Evolutionary conservation across 495 filamentous ascomycete species (phyloP), one percentile per base, ranked within the genome.

Genomic region (Penicillium bialowiezense): DNA sequence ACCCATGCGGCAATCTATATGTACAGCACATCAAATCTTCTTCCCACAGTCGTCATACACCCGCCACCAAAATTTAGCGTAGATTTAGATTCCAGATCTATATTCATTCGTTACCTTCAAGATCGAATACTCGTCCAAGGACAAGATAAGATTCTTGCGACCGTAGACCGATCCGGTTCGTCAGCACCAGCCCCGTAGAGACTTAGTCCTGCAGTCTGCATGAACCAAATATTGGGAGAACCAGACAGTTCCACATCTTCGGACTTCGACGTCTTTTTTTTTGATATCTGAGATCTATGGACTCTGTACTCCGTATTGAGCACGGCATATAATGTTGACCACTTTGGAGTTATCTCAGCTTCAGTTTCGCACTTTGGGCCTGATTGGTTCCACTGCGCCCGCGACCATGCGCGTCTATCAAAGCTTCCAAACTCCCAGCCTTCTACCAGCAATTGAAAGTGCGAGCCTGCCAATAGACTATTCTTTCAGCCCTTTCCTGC

Each of bases 351-450:
- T n/a, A n/a, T n/a, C n/a, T n/a, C n/a, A n/a, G n/a, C n/a, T n/a
- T n/a, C n/a, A n/a, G n/a, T n/a, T n/a, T n/a, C n/a, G n/a, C n/a
- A n/a, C n/a, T n/a, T n/a, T n/a, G n/a, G n/a, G n/a, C 18, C 34
- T 37, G 34, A 37, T 18, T 37, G 34, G 34, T 18, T 17, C 12
- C 34, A 37, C 6, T 8, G 10, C 24, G 6, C 17, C 34, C 13
- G 14, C 23, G 43, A 29, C 9, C 9, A 37, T 43, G 44, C 39
- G 24, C 44, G 44, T 44, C 39, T 41, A 49, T 35, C 40, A 35
- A 54, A 44, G 28, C 33, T 26, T 49, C 32, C 14, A 20, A 40
- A 23, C 9, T 37, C 17, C 36, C 37, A 10, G 9, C 23, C 29
- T 12, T 20, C 26, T 32, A 3, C 24, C 19, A n/a, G 5, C 10